Conservation (phyloP, 2,329 filamentous ascomycete genomes). For the Hirsutella rhossiliensis region DNA sequence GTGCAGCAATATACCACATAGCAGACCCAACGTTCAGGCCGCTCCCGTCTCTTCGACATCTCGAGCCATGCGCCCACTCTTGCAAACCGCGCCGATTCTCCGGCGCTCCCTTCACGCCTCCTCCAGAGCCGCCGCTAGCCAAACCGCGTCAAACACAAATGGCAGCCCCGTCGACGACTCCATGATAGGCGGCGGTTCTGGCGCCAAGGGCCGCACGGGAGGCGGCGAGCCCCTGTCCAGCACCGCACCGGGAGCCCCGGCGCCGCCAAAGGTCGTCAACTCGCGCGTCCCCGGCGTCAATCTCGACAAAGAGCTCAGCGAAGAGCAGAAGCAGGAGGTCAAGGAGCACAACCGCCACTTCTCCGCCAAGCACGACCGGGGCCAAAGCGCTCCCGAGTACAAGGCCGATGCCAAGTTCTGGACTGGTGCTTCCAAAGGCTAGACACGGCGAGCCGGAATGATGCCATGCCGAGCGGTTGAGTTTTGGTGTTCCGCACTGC, state of each 20-base stretch:
- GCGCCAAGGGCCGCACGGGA: constrained; percentile 22
- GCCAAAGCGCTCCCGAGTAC: constrained; percentile 27
- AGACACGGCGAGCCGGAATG: neutral
- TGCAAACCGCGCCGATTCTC: no score
- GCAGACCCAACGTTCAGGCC: no score
- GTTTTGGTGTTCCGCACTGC: no score
- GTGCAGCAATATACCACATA: no score
- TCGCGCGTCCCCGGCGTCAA: constrained; percentile 26
- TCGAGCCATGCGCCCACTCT: no score
- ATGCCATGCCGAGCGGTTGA: no score
- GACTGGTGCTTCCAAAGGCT: constrained; percentile 11
- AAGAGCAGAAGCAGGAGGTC: constrained; percentile 44
- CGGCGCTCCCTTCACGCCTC: no score
- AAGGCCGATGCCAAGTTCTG: constrained; percentile 46
- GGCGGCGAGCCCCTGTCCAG: constrained; percentile 22
- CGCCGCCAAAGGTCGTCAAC: constrained; percentile 40
- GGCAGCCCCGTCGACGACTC: neutral
- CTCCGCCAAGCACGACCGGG: constrained; percentile 37
- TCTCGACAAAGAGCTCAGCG: constrained; percentile 21
- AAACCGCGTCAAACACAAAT: neutral
- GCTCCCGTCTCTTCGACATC: no score
- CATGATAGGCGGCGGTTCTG: constrained; percentile 7
- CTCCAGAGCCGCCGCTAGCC: no score
- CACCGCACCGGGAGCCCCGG: constrained; percentile 19
- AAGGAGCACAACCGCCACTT: constrained; percentile 47